These are phyloP conservation scores for Bipolaris oryzae DNA, from an alignment of 2,329 filamentous ascomycete species.

Conservation along the genomic window DNA sequence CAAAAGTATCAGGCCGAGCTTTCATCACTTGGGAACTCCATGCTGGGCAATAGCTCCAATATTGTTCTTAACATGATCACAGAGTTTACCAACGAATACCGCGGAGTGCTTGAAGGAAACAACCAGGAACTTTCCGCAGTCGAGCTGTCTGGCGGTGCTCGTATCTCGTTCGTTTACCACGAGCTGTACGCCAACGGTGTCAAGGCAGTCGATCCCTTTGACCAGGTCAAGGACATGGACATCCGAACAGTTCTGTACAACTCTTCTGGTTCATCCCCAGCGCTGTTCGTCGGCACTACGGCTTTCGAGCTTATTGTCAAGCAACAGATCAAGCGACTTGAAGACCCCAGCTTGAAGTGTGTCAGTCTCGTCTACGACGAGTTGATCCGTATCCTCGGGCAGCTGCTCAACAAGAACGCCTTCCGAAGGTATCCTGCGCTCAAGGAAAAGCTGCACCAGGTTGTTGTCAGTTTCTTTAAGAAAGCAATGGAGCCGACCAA, in stretches of 20 bases:
- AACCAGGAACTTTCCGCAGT: conserved; percentile 94
- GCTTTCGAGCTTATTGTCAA: conserved; percentile 99
- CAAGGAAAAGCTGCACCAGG: conserved; percentile 95
- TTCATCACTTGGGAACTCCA: conserved; percentile 82
- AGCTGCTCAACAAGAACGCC: conserved; percentile 84
- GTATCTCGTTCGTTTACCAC: conserved; percentile 99
- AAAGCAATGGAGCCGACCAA: conserved; percentile 98
- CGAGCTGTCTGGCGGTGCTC: conserved; percentile 92
- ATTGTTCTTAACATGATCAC: conserved; percentile 99
- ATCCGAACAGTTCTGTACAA: conserved; percentile 98
- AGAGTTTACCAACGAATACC: conserved; percentile 97
- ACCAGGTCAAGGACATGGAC: conserved; percentile 95
- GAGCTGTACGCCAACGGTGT: conserved; percentile 97
- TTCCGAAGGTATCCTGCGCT: conserved; percentile 92
- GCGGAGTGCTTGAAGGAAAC: conserved; percentile 93
- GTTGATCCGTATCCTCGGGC: conserved; percentile 89
- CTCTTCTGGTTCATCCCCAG: conserved; percentile 96
- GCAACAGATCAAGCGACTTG: conserved; percentile 94
- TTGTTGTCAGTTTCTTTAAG: conserved; percentile 95
- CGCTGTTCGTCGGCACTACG: conserved; percentile 94
- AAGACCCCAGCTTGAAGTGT: conserved; percentile 97
- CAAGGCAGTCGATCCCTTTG: conserved; percentile 97
- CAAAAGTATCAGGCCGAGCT: conserved; percentile 90
- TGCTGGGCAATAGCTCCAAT: conserved; percentile 94
- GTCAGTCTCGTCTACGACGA: conserved; percentile 97